Conservation (phyloP, 495 filamentous ascomycete genomes). For the Annulohypoxylon stygium region DNA sequence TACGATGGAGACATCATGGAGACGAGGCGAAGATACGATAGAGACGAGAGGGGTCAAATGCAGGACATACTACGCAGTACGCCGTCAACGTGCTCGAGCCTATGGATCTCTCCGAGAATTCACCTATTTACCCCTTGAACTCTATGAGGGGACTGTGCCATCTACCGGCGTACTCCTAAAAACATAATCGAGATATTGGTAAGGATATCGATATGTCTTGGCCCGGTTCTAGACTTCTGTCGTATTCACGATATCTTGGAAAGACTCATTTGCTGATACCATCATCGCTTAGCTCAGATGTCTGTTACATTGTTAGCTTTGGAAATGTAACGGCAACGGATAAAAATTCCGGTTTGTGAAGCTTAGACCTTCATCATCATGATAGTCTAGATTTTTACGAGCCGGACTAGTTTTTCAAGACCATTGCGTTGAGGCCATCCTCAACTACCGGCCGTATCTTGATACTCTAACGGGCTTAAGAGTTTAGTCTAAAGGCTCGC, state of each 20-base stretch:
- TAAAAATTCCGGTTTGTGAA: background rate
- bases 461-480: background rate
- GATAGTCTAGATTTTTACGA: background rate
- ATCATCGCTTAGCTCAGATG: conserved; percentile 9
- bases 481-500: background rate
- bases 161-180: background rate
- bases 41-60: background rate
- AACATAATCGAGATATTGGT: background rate
- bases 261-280: conserved; percentile 1
- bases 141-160: background rate
- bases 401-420: background rate
- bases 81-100: background rate
- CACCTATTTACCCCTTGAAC: background rate
- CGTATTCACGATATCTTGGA: background rate
- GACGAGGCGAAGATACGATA: background rate
- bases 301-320: background rate
- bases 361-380: background rate
- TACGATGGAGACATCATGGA: background rate
- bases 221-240: background rate
- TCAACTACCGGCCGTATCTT: background rate
- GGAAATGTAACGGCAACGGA: background rate
- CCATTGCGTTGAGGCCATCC: background rate
- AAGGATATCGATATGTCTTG: background rate
- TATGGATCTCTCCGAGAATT: background rate
- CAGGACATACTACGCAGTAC: too few species aligned